Conservation (phyloP, 2,329 filamentous ascomycete genomes). For the Penicillium sp. region DNA sequence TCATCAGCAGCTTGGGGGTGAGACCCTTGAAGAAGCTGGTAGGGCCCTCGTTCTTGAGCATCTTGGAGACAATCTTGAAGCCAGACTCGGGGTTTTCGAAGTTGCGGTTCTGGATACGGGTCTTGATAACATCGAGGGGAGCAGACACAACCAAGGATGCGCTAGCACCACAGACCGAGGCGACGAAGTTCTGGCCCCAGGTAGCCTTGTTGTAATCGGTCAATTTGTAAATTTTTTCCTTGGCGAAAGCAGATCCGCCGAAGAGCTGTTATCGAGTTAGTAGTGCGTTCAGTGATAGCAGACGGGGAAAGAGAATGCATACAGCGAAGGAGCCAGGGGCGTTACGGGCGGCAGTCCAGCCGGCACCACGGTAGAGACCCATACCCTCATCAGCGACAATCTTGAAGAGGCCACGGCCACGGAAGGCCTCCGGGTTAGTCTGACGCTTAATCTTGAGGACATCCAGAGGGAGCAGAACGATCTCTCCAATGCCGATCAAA, state of each 20-base stretch:
- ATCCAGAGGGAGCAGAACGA: constrained; percentile 89
- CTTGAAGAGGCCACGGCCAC: constrained; percentile 82
- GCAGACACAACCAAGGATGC: constrained; percentile 96
- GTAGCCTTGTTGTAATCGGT: constrained; percentile 91
- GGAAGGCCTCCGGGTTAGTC: constrained; percentile 97
- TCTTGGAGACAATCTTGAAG: constrained; percentile 85
- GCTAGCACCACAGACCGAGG: constrained; percentile 90
- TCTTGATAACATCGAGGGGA: constrained; percentile 96
- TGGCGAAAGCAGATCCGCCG: constrained; percentile 93
- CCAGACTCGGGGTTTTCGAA: constrained; percentile 97
- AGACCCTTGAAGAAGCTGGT: constrained; percentile 96
- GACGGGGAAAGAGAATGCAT: constrained; percentile 45
- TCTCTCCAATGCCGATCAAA: constrained; percentile 95
- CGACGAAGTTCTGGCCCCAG: constrained; percentile 96
- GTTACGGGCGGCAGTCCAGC: constrained; percentile 96
- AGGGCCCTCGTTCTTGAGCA: constrained; percentile 86
- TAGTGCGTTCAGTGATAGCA: background rate
- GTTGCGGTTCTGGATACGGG: constrained; percentile 95
- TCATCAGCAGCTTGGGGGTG: constrained; percentile 97
- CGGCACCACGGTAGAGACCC: constrained; percentile 91
- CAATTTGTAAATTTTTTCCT: constrained; percentile 90
- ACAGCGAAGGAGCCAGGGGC: constrained; percentile 95
- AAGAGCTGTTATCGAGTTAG: constrained; percentile 64
- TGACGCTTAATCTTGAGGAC: constrained; percentile 99
- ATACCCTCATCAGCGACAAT: constrained; percentile 95